A percentile compares a stretch with the other conserved stretches of the same genome.
These are phyloP conservation scores for Fusarium marasasianum DNA, from an alignment of 2,329 filamentous ascomycete species.

Conservation along the genomic window DNA sequence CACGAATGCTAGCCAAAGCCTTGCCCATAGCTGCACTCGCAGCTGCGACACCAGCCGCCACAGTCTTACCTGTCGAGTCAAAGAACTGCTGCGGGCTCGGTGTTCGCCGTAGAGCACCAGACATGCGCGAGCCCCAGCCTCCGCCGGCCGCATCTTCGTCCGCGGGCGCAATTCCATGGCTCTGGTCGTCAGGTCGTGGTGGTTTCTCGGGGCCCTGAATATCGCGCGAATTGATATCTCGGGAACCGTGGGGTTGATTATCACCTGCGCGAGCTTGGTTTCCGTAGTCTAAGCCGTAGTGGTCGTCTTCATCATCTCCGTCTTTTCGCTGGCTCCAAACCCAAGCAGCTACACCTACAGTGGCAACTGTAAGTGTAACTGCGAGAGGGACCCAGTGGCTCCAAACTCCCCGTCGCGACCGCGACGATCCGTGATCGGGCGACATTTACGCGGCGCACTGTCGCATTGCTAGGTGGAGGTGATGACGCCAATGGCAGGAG, in stretches of 20 bases:
- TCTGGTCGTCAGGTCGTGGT: conserved; percentile 53
- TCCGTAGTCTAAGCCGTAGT: conserved; percentile 59
- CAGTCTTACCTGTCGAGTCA: conserved; percentile 81
- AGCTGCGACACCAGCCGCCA: conserved; percentile 83
- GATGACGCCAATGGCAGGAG: conserved; percentile 33
- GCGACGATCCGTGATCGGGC: conserved; percentile 67
- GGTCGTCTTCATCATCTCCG: conserved; percentile 71
- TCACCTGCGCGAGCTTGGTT: conserved; percentile 63
- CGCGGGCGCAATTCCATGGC: conserved; percentile 50
- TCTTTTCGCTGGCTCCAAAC: conserved; percentile 89
- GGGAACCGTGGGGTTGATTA: conserved; percentile 59
- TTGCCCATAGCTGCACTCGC: conserved; percentile 85
- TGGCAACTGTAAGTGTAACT: conserved; percentile 87
- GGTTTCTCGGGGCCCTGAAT: conserved; percentile 48
- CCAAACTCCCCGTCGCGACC: conserved; percentile 71
- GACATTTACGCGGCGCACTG: conserved; percentile 60
- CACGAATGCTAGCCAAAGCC: conserved; percentile 82
- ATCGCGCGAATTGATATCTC: conserved; percentile 44
- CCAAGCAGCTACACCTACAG: conserved; percentile 88
- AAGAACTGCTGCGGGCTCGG: conserved; percentile 90
- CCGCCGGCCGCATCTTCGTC: conserved; percentile 51
- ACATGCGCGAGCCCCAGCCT: conserved; percentile 79
- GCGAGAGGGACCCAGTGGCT: conserved; percentile 91
- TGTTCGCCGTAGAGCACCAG: conserved; percentile 81
- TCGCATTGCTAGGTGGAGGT: conserved; percentile 48